Conservation (phyloP, 139 green algal genomes). For the Coccomyxa sp. region DNA sequence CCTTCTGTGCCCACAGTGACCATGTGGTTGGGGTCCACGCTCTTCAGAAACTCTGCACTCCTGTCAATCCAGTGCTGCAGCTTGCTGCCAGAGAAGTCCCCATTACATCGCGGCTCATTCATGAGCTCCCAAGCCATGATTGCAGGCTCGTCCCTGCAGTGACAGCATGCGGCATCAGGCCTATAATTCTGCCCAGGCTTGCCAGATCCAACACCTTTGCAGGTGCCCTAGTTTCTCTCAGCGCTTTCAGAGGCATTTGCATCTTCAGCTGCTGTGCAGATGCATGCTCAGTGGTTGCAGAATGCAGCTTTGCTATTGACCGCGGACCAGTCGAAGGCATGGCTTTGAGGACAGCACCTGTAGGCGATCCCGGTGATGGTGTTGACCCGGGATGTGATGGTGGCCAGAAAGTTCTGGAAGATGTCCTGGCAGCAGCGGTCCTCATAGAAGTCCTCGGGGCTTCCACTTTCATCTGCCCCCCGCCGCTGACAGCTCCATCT, state of each 20-base stretch:
- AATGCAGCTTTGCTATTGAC: neutral
- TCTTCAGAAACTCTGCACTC: constrained; percentile 46
- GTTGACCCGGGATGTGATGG: constrained; percentile 35
- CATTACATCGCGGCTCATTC: constrained; percentile 58
- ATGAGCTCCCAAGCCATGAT: constrained; percentile 61
- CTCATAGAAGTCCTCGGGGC: constrained; percentile 44
- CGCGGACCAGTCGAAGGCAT: neutral
- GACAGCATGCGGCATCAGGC: neutral
- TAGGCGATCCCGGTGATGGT: constrained; percentile 50
- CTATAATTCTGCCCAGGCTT: neutral
- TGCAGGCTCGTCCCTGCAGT: constrained; percentile 50
- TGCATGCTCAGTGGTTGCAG: too few species aligned
- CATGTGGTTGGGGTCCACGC: constrained; percentile 69
- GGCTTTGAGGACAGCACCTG: constrained; percentile 16
- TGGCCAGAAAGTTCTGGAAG: constrained; percentile 38
- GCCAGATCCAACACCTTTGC: too few species aligned
- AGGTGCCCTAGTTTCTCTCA: too few species aligned
- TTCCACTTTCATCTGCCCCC: neutral
- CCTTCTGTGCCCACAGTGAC: constrained; percentile 65
- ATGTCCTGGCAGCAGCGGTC: constrained; percentile 39
- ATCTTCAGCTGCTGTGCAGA: too few species aligned
- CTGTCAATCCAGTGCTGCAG: constrained; percentile 44
- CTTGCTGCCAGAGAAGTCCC: constrained; percentile 26
- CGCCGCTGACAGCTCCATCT: constrained; percentile 17
- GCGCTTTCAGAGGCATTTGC: too few species aligned